Evolutionary conservation across 75 land plant genomes (phyloP).

Genomic region (Larix kaempferi): DNA sequence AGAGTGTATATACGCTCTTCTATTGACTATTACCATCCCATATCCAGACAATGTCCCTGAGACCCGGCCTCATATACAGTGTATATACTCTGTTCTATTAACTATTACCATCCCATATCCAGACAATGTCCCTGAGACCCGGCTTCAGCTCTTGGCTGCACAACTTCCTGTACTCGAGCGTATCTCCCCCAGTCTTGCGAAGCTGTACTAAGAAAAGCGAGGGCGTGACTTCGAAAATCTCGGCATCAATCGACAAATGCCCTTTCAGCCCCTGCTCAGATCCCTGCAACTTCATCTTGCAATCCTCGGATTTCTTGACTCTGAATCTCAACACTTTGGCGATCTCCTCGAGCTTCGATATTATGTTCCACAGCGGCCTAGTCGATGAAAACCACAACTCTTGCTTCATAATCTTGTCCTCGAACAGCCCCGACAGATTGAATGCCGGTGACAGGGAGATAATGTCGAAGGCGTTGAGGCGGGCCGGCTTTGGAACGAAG

Average conservation of each 20-base stretch:
- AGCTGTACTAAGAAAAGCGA: constrained; percentile 47
- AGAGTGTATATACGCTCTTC: no score
- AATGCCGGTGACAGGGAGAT: constrained; percentile 36
- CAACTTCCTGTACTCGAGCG: constrained; percentile 39
- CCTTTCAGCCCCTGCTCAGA: constrained; percentile 43
- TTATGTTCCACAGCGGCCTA: constrained; percentile 18
- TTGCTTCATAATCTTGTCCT: constrained; percentile 12
- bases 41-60: no score
- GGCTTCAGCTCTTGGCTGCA: constrained; percentile 43
- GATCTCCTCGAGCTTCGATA: constrained; percentile 34
- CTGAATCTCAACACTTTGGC: constrained; percentile 20
- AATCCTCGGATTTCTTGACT: constrained; percentile 32
- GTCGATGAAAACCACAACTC: constrained; percentile 30
- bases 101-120: constrained; percentile 23
- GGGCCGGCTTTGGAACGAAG: constrained; percentile 10
- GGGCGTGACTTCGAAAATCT: constrained; percentile 65
- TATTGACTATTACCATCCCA: no score
- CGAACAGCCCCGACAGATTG: constrained; percentile 31
- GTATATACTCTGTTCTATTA: no score
- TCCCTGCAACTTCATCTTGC: constrained; percentile 38
- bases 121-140: constrained; percentile 47
- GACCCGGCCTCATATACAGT: no score
- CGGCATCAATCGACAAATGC: constrained; percentile 43
- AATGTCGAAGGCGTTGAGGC: constrained; percentile 39
- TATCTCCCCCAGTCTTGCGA: constrained; percentile 50